These are phyloP conservation scores for Vicia villosa DNA, from an alignment of 306 rosid genomes.

Conservation along the genomic window DNA sequence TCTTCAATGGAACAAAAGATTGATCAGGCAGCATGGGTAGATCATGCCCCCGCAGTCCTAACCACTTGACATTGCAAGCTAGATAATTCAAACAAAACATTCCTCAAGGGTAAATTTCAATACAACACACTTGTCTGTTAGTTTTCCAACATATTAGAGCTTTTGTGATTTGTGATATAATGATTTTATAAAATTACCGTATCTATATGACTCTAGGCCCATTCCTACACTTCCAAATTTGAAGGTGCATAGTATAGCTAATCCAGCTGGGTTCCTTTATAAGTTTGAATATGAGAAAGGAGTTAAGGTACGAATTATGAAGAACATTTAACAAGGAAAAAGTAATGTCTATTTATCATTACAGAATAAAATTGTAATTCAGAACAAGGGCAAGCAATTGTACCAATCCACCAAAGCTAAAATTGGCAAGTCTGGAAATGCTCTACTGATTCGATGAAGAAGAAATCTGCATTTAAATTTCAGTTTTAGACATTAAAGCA, in stretches of 20 bases:
- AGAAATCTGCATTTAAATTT: slow-evolving; percentile 56
- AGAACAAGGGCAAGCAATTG: slow-evolving; percentile 1
- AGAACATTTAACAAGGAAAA: not conserved
- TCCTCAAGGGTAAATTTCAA: not conserved
- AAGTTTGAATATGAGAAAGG: slow-evolving; percentile 9
- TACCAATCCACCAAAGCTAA: slow-evolving; percentile 92
- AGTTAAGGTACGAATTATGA: slow-evolving; percentile 11
- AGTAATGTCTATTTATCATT: not conserved
- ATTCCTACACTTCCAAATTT: slow-evolving; percentile 85
- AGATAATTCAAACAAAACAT: slow-evolving; percentile 20
- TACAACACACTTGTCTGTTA: not conserved
- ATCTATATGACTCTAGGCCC: slow-evolving; percentile 92
- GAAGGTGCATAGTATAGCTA: slow-evolving; percentile 85
- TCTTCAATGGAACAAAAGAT: slow-evolving; percentile 68
- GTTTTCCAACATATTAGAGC: slow-evolving; percentile 23
- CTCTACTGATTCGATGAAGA: slow-evolving; percentile 72
- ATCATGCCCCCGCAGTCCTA: slow-evolving; percentile 79
- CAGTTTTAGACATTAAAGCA: slow-evolving; percentile 16
- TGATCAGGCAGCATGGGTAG: slow-evolving; percentile 59
- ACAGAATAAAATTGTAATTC: slow-evolving; percentile 5
- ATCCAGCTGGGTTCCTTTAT: slow-evolving; percentile 95
- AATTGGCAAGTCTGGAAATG: slow-evolving; percentile 80
- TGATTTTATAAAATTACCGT: slow-evolving; percentile 52
- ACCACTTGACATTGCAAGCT: slow-evolving; percentile 93
- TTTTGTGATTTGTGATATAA: not conserved